Evolutionary conservation across 345 rosid species (phyloP), one percentile per base, ranked within the genome.

Genomic region (Corymbia maculata): DNA sequence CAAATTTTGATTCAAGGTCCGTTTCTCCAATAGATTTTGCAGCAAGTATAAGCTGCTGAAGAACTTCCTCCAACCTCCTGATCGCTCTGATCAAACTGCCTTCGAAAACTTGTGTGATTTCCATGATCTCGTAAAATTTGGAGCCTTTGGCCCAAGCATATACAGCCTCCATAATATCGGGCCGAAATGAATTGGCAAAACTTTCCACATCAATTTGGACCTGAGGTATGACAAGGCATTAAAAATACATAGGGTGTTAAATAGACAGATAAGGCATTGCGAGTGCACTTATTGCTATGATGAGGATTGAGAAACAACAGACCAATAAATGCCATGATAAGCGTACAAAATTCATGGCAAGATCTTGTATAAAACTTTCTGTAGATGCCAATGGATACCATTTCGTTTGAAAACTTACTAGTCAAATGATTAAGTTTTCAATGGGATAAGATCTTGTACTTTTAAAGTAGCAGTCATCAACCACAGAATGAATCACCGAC

Each of bases 121-220:
- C 98, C 99, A 97, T 97, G 85, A 98, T 95, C 91, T 97, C 98
- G 21, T 95, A 97, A 89, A 98, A 97, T 90, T 96, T 98, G 7
- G 99, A 98, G 79, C 99, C 99, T 90, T 92, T 96, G 19, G 99
- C 99, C 99, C 99, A 96, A n/a, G 99, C 96, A 85, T 97, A 95
- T 85, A 94, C 97, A n/a, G 97, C 98, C 91, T 98, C 99, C 99
- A 98, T 96, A 85, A 97, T 94, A 93, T 97, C 99, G 4, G 97
- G 96, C 89, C 98, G 94, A 92, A 96, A 98, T 36, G 99, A 96
- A 90, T 92, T 95, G 86, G 94, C 98, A 89, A 94, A 95, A 89
- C 91, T 91, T 92, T 97, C 99, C 80, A 96, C 97, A 87, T 97
- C 97, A 30, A 95, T 95, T 91, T 96, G 94, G 28, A 98, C 98